A percentile compares a stretch with the other conserved stretches of the same genome.
Evolutionary conservation across 2,329 filamentous ascomycete species (phyloP).

Genomic region (Cordyceps sp.): DNA sequence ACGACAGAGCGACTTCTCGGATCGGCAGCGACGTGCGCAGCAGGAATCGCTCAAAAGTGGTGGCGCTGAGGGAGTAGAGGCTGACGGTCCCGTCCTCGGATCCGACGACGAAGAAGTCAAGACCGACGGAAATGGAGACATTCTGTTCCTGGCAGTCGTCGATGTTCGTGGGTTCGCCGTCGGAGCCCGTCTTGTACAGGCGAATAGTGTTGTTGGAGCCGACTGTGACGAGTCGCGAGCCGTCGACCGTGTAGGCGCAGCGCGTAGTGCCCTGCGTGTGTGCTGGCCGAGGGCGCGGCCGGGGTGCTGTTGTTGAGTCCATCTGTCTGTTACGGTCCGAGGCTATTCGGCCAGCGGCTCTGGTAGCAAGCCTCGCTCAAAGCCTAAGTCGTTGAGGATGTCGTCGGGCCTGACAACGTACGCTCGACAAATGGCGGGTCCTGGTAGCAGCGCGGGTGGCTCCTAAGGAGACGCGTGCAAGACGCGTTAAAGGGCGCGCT

Average conservation of each 20-base stretch:
- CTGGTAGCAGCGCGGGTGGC: too few species aligned
- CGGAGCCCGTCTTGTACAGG: conserved; percentile 78
- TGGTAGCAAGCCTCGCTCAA: too few species aligned
- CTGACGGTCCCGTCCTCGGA: conserved; percentile 94
- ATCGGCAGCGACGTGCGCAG: conserved; percentile 73
- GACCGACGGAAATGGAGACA: conserved; percentile 56
- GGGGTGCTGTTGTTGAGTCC: conserved; percentile 17
- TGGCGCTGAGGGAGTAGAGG: conserved; percentile 66
- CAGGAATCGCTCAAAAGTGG: conserved; percentile 64
- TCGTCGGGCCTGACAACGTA: too few species aligned
- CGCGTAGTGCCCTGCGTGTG: conserved; percentile 78
- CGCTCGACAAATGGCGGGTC: too few species aligned
- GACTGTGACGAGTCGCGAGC: conserved; percentile 72
- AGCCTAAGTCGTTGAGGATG: too few species aligned
- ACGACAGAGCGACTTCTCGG: conserved; percentile 68
- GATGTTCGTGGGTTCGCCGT: conserved; percentile 83
- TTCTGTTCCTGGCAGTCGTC: conserved; percentile 86
- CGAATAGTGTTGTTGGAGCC: conserved; percentile 89
- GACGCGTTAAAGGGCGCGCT: conserved; percentile 14
- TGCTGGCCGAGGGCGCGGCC: conserved; percentile 48
- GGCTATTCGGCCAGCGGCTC: too few species aligned
- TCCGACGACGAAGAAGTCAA: conserved; percentile 74
- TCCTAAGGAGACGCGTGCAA: conserved; percentile 22
- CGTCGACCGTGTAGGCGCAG: conserved; percentile 79
- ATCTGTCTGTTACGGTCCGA: too few species aligned